Conservation (phyloP, 2,329 filamentous ascomycete species). For the Davidsoniella neocaledoniae region DNA sequence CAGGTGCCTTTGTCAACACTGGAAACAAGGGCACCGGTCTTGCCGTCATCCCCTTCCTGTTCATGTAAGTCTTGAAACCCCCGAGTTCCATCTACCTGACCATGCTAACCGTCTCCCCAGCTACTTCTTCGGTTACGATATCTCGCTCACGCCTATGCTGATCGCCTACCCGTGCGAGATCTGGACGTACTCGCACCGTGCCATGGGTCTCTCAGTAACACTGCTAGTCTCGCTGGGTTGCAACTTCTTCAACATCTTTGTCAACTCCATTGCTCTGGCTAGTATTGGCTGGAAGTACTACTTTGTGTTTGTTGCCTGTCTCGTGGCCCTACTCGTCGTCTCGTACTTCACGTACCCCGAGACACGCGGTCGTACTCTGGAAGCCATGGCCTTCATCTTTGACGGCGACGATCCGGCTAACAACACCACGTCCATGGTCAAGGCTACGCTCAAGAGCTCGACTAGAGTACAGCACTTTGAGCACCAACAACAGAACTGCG, state of each 20-base stretch:
- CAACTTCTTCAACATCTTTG: slow-evolving; percentile 27
- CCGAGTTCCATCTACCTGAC: neutral
- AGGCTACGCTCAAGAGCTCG: neutral
- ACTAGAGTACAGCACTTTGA: neutral
- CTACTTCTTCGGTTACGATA: slow-evolving; percentile 12
- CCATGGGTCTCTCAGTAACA: slow-evolving; percentile 40
- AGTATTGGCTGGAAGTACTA: slow-evolving; percentile 26
- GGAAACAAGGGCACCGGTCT: slow-evolving; percentile 21
- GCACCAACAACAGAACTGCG: neutral
- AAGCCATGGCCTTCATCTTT: slow-evolving; percentile 14
- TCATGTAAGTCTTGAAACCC: slow-evolving; percentile 26
- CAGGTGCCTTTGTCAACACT: slow-evolving; percentile 22
- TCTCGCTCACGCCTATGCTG: slow-evolving; percentile 23
- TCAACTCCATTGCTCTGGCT: slow-evolving; percentile 27
- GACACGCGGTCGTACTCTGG: slow-evolving; percentile 38
- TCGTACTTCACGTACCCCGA: slow-evolving; percentile 77
- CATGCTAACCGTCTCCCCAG: neutral
- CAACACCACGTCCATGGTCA: neutral
- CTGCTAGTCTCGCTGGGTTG: slow-evolving; percentile 33
- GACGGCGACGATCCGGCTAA: slow-evolving; percentile 5
- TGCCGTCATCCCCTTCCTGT: slow-evolving; percentile 40
- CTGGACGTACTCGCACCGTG: slow-evolving; percentile 39
- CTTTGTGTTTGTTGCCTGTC: slow-evolving; percentile 27
- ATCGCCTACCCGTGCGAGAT: slow-evolving; percentile 38
- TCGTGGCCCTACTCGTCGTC: slow-evolving; percentile 26